A percentile compares a stretch with the other conserved stretches of the same genome.
phyloP scores from a whole-genome alignment of 495 filamentous ascomycete genomes.

The Annulohypoxylon moriforme region DNA sequence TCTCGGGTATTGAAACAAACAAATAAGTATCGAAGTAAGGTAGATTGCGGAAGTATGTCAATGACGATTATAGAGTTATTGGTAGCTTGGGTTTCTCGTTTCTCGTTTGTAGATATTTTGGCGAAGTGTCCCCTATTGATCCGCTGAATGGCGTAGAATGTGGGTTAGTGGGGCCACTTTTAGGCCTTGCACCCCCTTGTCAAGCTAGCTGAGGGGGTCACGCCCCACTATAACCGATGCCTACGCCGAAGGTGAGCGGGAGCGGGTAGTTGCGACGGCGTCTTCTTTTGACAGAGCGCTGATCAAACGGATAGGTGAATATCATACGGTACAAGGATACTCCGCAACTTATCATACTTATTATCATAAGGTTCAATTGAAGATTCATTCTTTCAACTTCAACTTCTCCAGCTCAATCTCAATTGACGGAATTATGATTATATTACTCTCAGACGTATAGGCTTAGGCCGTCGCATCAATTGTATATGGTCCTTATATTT shows the following conservation, averaged over 20 bases:
- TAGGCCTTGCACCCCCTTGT: too few relatives aligned
- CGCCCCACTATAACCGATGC: conserved; percentile 25
- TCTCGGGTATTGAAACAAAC: neutral
- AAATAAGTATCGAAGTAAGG: neutral
- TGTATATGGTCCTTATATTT: neutral
- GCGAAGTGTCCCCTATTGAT: conserved; percentile 29
- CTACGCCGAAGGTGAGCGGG: neutral
- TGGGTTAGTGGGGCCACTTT: conserved; percentile 13
- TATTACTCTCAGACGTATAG: neutral
- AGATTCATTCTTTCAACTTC: neutral
- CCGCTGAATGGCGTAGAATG: neutral
- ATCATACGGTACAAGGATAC: neutral
- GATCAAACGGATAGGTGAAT: neutral
- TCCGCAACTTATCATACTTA: neutral
- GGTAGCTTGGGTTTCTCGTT: neutral
- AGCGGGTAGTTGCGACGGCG: neutral
- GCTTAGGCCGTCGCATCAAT: neutral
- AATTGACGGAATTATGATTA: neutral
- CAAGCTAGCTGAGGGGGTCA: neutral
- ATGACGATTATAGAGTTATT: neutral
- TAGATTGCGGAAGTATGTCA: neutral
- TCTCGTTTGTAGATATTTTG: conserved; percentile 23
- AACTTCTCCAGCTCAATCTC: neutral
- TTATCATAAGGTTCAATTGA: neutral
- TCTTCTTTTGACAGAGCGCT: neutral